Conservation (phyloP, 2,329 filamentous ascomycete species). For the Rhinocladiella mackenziei region DNA sequence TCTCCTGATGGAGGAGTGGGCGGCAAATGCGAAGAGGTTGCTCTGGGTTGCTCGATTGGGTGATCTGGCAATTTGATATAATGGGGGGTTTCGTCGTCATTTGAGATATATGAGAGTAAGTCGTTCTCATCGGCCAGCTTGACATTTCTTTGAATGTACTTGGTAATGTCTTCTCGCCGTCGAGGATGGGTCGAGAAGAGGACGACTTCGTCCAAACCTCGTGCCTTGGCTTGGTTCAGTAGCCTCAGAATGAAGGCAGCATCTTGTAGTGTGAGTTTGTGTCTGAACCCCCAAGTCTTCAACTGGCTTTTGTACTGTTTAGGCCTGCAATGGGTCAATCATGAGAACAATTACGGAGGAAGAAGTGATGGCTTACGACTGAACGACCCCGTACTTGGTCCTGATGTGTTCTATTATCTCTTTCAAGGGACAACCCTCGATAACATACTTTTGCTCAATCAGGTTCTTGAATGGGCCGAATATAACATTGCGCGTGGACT, state of each 20-base stretch:
- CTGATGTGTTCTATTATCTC: slow-evolving; percentile 15
- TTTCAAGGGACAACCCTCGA: slow-evolving; percentile 8
- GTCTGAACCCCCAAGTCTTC: slow-evolving; percentile 16
- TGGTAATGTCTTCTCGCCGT: slow-evolving; percentile 14
- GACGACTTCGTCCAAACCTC: slow-evolving; percentile 9
- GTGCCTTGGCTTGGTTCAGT: slow-evolving; percentile 11
- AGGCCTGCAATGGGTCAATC: slow-evolving; percentile 1
- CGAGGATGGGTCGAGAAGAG: slow-evolving; percentile 11
- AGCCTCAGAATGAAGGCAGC: slow-evolving; percentile 20
- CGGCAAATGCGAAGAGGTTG: slow-evolving; percentile 1
- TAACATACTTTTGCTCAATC: slow-evolving; percentile 14
- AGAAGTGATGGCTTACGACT: slow-evolving; percentile 16
- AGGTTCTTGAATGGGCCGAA: slow-evolving; percentile 6
- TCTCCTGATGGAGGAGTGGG: slow-evolving; percentile 8
- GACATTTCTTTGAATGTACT: slow-evolving; percentile 18
- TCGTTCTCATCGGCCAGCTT: slow-evolving; percentile 12
- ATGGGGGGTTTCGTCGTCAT: slow-evolving; percentile 10
- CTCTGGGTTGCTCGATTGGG: neutral
- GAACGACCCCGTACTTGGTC: slow-evolving; percentile 8
- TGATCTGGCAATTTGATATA: slow-evolving; percentile 15
- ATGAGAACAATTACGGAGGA: neutral
- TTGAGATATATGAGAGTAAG: slow-evolving; percentile 15
- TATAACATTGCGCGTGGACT: slow-evolving; percentile 3
- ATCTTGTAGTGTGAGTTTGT: slow-evolving; percentile 14
- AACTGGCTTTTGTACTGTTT: slow-evolving; percentile 23